Conservation (phyloP, 1,284 basidiomycete species). For the Trichosporon sp. region DNA sequence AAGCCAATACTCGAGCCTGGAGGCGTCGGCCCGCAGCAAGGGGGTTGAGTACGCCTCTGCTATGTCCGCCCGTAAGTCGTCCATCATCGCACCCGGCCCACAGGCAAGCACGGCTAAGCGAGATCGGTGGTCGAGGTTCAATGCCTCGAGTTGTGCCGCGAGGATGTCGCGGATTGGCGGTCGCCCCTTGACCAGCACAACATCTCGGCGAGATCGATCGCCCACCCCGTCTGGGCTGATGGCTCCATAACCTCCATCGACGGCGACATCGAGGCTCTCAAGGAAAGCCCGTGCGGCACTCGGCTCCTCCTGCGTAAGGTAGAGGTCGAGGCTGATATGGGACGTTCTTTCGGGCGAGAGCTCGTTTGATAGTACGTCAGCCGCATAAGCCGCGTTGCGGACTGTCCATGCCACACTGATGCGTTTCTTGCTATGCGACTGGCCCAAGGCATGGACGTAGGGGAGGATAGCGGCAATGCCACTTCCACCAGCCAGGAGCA, state of each 20-base stretch:
- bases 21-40: constrained; percentile 16
- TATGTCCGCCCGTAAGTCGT: constrained; percentile 28
- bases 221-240: not conserved
- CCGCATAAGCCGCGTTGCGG: constrained; percentile 24
- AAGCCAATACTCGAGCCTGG: constrained; percentile 27
- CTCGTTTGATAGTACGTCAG: constrained; percentile 28
- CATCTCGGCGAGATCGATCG: not conserved
- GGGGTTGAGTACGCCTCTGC: constrained; percentile 21
- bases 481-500: constrained; percentile 32
- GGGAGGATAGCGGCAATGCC: constrained; percentile 35
- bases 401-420: constrained; percentile 31
- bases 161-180: constrained; percentile 25
- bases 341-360: constrained; percentile 8
- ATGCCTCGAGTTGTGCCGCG: not conserved
- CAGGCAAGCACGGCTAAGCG: constrained; percentile 31
- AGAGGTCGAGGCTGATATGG: constrained; percentile 14
- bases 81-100: constrained; percentile 36
- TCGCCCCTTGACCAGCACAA: constrained; percentile 19
- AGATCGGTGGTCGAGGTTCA: constrained; percentile 11
- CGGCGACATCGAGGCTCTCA: not conserved
- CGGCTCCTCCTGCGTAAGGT: constrained; percentile 11
- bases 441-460: constrained; percentile 22
- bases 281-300: not conserved
- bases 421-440: not conserved
- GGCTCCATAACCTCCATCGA: not conserved